Base-by-base conservation (phyloP, 1,139 yeast species). In the Geotrichum histeridarum region DNA sequence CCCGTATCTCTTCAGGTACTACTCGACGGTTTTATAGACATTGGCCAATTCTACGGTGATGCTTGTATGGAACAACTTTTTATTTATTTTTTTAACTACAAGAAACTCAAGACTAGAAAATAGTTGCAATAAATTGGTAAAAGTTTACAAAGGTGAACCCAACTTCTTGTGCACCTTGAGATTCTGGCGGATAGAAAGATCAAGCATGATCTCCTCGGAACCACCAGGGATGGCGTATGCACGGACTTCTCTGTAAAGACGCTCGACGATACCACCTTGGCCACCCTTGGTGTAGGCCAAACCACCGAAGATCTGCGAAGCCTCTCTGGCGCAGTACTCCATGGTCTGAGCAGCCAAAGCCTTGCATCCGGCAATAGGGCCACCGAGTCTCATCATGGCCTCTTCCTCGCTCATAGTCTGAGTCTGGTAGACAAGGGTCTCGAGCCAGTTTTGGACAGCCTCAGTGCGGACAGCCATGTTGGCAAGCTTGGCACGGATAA, bases 141-240 rank as follows among this genome's bases (percentile, higher is more conserved):
- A 18, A 35, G 44, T n/a, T 63, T 67, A 73, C 49, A 73, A 60
- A 61, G 71, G 72, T 48, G 76, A 73, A 37, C 77, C 77, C 42
- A 71, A 64, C 44, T 63, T 57, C 60, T 72, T 68, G 62, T 73
- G 72, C 22, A 73, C 74, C 60, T 70, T 68, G 56, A 73, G 67
- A 41, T 73, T 63, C 61, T 73, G 77, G 51, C 77, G 63, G 57
- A 73, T 70, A 30, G 74, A 64, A 54, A 73, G 64, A 53, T 73
- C 77, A 37, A 73, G 66, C 77, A 73, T 73, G 56, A 73, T 74
- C 60, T 74, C 77, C 59, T 73, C 75, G 11, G 77, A 72, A 8
- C 77, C 77, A 45, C 77, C 77, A 9, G 77, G 77, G 53, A 73
- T 73, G 31, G 76, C 75, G 56, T 70, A 69, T 6, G 77, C 76